Evolutionary conservation across 2,329 filamentous ascomycete species (phyloP).

Genomic region (Fusarium goolgardi): DNA sequence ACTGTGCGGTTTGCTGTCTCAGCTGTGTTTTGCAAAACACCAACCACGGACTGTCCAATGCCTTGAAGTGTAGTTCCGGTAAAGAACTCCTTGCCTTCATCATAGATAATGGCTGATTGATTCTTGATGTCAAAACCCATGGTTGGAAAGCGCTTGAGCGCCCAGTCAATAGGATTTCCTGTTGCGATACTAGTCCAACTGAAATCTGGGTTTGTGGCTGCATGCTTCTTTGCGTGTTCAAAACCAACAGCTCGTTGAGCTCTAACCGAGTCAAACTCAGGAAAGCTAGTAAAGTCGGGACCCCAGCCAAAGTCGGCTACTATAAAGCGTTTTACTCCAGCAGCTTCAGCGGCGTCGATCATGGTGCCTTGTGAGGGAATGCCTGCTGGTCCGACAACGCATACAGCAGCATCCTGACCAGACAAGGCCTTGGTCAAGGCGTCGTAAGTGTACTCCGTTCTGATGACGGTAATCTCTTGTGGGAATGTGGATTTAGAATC

Average conservation of each 20-base stretch:
- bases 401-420: conserved; percentile 26
- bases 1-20: conserved; percentile 28
- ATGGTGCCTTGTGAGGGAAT: conserved; percentile 26
- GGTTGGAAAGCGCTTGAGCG: conserved; percentile 24
- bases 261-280: conserved; percentile 28
- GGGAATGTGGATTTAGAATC: conserved; percentile 34
- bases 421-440: conserved; percentile 3
- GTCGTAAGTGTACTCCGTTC: conserved; percentile 8
- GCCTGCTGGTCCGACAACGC: conserved; percentile 26
- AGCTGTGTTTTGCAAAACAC: conserved; percentile 19
- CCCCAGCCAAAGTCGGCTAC: conserved; percentile 35
- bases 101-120: conserved; percentile 17
- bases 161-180: conserved; percentile 36
- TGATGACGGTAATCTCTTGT: not conserved
- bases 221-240: conserved; percentile 15
- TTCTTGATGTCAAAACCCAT: conserved; percentile 31
- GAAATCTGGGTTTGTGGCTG: conserved; percentile 12
- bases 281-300: conserved; percentile 22
- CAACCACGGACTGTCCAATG: conserved; percentile 34
- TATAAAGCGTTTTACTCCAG: conserved; percentile 32
- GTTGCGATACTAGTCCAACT: conserved; percentile 31
- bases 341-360: conserved; percentile 32
- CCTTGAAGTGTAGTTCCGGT: conserved; percentile 26
- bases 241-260: conserved; percentile 16
- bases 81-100: conserved; percentile 22